Conservation (phyloP, 768 basidiomycete genomes). For the Wakefieldia striispora region DNA sequence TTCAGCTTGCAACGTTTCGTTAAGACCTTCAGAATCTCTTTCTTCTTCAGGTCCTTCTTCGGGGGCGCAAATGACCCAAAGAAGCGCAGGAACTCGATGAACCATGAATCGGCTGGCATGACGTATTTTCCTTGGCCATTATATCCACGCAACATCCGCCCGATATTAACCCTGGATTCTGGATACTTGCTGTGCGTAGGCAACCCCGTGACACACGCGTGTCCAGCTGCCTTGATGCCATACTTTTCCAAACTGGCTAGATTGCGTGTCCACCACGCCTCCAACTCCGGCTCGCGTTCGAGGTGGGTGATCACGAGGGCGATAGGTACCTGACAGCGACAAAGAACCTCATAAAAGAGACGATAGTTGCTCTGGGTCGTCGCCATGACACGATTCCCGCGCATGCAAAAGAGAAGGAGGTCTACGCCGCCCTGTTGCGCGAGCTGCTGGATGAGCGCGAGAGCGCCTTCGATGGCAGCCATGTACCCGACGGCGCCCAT, state of each 20-base stretch:
- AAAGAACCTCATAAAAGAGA: slow-evolving; percentile 40
- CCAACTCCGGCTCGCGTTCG: slow-evolving; percentile 34
- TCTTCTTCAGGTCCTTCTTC: slow-evolving; percentile 17
- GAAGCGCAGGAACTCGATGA: slow-evolving; percentile 18
- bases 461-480: slow-evolving; percentile 25
- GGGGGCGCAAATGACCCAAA: slow-evolving; percentile 16
- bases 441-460: slow-evolving; percentile 35
- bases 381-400: slow-evolving; percentile 37
- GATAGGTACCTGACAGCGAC: slow-evolving; percentile 29
- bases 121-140: slow-evolving; percentile 15
- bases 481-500: slow-evolving; percentile 21
- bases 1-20: slow-evolving; percentile 27
- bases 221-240: slow-evolving; percentile 21
- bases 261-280: slow-evolving; percentile 34
- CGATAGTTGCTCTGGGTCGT: slow-evolving; percentile 36
- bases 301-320: slow-evolving; percentile 36
- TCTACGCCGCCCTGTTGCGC: slow-evolving; percentile 31
- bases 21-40: slow-evolving; percentile 13
- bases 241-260: slow-evolving; percentile 15
- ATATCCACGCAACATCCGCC: slow-evolving; percentile 13
- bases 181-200: slow-evolving; percentile 18
- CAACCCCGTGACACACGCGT: slow-evolving; percentile 34
- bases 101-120: slow-evolving; percentile 27
- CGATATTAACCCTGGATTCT: slow-evolving; percentile 14
- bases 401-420: slow-evolving; percentile 41